Base-by-base conservation (phyloP, 352 stramenopile species). In the Globisporangium apiculatum region DNA sequence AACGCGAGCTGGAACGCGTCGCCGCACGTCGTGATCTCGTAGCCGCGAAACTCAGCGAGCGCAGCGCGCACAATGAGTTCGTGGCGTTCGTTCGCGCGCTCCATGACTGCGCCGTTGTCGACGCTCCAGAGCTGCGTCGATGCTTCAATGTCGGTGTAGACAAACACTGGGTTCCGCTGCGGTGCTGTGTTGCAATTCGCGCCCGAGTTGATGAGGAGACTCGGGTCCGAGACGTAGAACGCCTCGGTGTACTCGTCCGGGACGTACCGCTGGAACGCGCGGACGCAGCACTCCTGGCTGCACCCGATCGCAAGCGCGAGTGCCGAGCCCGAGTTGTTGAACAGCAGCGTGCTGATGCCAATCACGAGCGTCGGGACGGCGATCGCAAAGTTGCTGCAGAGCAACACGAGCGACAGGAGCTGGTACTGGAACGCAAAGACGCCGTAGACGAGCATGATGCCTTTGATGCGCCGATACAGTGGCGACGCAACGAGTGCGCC, bases 141-240 rank as follows among this genome's bases (percentile, higher is more conserved):
- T 14, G 73, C 70, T 57, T 87, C 75, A 52, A 84, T 84, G 61
- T 87, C 77, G 14, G 77, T 87, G 73, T 79, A 83, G 31, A 87
- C 73, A 47, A 87, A 86, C 40, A 87, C 72, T 7, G 76, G 77
- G 17, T 81, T 72, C 12, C 60, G 61, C 18, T 61, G 58, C 15
- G 73, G 73, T 9, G 73, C 56, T 4, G 50, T 50, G 53, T 55
- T 66, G 36, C 15, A 37, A 9, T 42, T 55, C 10, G 56, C 47
- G 1, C 47, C 61, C 10, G 51, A 53, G 50, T 60, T 53, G n/a
- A 74, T 72, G 14, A 54, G 54, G 40, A 75, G 62, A 36, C 51
- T 68, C 9, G 72, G 68, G 51, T 79, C 68, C 12, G 64, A 73
- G 66, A 76, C 62, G 64, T 79, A 70, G 63, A 75, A 79, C 47